A percentile compares a stretch with the other conserved stretches of the same genome.
phyloP scores from a whole-genome alignment of 2,329 filamentous ascomycete genomes.

The Elsinoe fawcettii region DNA sequence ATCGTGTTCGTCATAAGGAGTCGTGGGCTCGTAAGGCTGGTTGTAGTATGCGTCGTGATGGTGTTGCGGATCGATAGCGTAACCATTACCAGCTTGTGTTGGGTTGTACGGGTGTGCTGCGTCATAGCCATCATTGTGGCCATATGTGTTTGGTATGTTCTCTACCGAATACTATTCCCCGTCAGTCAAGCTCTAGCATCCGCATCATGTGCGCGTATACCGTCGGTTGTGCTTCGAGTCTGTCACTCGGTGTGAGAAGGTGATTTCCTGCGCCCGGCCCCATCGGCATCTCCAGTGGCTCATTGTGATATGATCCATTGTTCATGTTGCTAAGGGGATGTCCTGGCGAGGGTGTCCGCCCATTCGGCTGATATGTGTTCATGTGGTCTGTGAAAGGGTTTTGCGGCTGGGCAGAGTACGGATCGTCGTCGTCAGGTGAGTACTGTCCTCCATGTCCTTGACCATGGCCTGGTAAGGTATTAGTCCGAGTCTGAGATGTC shows the following conservation, averaged over 20 bases:
- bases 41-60: constrained; percentile 85
- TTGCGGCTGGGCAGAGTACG: constrained; percentile 22
- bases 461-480: constrained; percentile 11
- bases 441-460: constrained; percentile 17
- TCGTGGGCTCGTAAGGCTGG: constrained; percentile 66
- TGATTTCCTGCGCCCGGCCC: constrained; percentile 45
- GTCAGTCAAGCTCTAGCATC: constrained; percentile 1
- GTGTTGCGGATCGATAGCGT: constrained; percentile 70
- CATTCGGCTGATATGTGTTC: constrained; percentile 45
- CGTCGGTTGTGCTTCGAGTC: constrained; percentile 74
- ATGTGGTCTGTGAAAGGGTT: constrained; percentile 32
- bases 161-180: constrained; percentile 58
- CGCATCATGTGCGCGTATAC: constrained; percentile 41
- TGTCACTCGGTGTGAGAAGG: constrained; percentile 59
- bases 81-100: constrained; percentile 48
- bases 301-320: constrained; percentile 58
- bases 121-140: constrained; percentile 55
- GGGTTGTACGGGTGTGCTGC: constrained; percentile 34
- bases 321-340: constrained; percentile 71
- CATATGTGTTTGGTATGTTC: constrained; percentile 56
- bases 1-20: constrained; percentile 18
- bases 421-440: constrained; percentile 22
- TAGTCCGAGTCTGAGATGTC: constrained; percentile 15
- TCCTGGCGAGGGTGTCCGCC: constrained; percentile 67
- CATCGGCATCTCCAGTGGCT: constrained; percentile 62